Base-by-base conservation (phyloP, 805 yeast species). In the Spathaspora passalidarum region DNA sequence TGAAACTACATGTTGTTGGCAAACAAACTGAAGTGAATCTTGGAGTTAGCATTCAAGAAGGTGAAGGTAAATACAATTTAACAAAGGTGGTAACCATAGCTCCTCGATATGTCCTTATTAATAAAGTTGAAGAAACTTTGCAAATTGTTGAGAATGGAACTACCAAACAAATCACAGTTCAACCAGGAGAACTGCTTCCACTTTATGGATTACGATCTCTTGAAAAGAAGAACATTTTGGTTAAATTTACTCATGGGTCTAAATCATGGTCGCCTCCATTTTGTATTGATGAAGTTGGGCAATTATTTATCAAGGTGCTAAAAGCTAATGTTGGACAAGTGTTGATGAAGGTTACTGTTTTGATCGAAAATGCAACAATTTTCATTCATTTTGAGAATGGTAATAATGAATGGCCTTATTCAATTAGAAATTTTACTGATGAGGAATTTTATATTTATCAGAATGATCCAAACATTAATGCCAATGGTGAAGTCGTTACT, bases 191-290 rank as follows among this genome's bases (percentile, higher is more conserved):
- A 16, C 60, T 79, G 3, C 48, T 69, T 1, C 90, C 96, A 0
- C 61, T 88, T 16, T 86, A 85, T 59, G 81, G 78, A 20, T 68
- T 90, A 65, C 78, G 84, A 18, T 68, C 81, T 17, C 63, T 72
- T 2, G 71, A 74, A 1, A 70, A 75, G 39, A 88, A 86, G 55
- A 87, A 85, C 54, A 57, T 90, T 25, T 63, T 77, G 53, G 52
- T 87, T 17, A 79, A 84, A 43, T 81, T 83, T 48, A 61, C 78
- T 5, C 84, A 82, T 4, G 66, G 76, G 5, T 72, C 75, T 7
- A 68, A 83, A 1, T 72, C 76, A 23, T 89, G 96, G 96, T 87
- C 97, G 0, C 82, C 97, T 0, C 95, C 98, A 1, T 89, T 95
- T 60, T 75, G 77, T 16, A 79, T 94, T 52, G 81, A 84, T 43